Base-by-base conservation (phyloP, 2,329 filamentous ascomycete species). In the Colletotrichum phormii region DNA sequence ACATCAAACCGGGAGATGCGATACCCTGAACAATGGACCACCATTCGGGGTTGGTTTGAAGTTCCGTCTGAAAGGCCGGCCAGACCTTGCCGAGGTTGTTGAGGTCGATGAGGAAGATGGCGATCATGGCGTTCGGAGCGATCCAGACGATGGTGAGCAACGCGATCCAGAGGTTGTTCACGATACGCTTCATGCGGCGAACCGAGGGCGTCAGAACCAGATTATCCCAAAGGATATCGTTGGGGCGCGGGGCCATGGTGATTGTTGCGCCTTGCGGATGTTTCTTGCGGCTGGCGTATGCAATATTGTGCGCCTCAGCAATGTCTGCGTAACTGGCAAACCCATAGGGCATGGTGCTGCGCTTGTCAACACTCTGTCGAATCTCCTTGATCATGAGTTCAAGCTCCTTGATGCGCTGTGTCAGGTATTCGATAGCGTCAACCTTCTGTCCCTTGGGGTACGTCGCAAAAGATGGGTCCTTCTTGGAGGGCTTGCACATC, bases 221-320 rank as follows among this genome's bases (percentile, higher is more conserved):
- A 78, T 99, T 99, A 80, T 95, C 93, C 97, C 97, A 99, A 75
- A 99, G 97, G 65, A 99, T 90, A 80, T 98, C 96, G 79, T 94
- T 95, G 3, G 97, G 96, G 71, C 91, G 91, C 2, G 97, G 95
- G 1, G 97, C 95, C 15, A 98, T 87, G 6, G 85, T 87, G 67
- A 99, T 90, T 0, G 89, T 93, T 0, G 95, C 91, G 5, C 94
- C 94, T 53, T 94, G 88, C 0, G 94, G 94, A 77, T 93, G 93
- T 85, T 97, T 97, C 61, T 91, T 94, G 71, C 93, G 93, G 26
- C 93, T 90, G 11, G 92, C 89, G 82, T 93, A 97, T 12, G 95
- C 97, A 74, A 97, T 95, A 24, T 90, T 90, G 79, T 99, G 97
- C 0, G 97, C 95, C 77, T 97, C 94, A 71, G 92, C 88, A 67